A percentile compares a stretch with the other conserved stretches of the same genome.
These are phyloP conservation scores for Aspergillus ochraceoroseus DNA, from an alignment of 2,329 filamentous ascomycete species.

Conservation along the genomic window DNA sequence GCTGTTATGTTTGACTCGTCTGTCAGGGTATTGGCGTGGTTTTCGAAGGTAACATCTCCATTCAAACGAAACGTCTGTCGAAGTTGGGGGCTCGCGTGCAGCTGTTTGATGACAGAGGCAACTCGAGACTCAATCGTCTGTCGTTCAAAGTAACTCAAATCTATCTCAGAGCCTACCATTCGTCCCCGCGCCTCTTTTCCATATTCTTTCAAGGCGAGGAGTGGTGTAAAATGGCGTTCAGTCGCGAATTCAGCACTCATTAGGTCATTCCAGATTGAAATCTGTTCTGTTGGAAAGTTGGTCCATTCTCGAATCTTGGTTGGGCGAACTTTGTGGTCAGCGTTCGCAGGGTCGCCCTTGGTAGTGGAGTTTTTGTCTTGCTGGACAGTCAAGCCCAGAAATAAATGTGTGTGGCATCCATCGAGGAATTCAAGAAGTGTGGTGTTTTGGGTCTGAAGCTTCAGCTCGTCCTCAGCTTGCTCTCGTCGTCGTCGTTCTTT, in stretches of 20 bases:
- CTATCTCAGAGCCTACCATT: slow-evolving; percentile 17
- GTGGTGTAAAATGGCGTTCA: slow-evolving; percentile 18
- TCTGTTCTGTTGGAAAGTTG: slow-evolving; percentile 16
- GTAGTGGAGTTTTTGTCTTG: slow-evolving; percentile 17
- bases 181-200: slow-evolving; percentile 13
- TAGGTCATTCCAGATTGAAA: slow-evolving; percentile 16
- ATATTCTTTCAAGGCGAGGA: slow-evolving; percentile 17
- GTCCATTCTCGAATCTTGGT: slow-evolving; percentile 17
- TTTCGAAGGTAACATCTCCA: slow-evolving; percentile 3
- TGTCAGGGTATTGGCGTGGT: too few relatives aligned
- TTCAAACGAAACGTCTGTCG: slow-evolving; percentile 9
- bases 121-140: slow-evolving; percentile 6
- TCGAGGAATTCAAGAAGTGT: slow-evolving; percentile 20
- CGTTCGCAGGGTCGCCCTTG: slow-evolving; percentile 20
- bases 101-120: slow-evolving; percentile 4
- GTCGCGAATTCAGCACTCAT: slow-evolving; percentile 17
- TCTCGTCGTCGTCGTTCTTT: too few relatives aligned
- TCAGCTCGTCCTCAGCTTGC: too few relatives aligned
- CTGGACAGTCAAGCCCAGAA: slow-evolving; percentile 18
- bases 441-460: slow-evolving; percentile 17
- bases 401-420: slow-evolving; percentile 18
- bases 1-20: too few relatives aligned
- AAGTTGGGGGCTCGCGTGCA: slow-evolving; percentile 4
- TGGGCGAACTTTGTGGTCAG: slow-evolving; percentile 18
- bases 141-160: slow-evolving; percentile 19